phyloP scores from a whole-genome alignment of 495 filamentous ascomycete genomes.

The Podospora anserina region DNA sequence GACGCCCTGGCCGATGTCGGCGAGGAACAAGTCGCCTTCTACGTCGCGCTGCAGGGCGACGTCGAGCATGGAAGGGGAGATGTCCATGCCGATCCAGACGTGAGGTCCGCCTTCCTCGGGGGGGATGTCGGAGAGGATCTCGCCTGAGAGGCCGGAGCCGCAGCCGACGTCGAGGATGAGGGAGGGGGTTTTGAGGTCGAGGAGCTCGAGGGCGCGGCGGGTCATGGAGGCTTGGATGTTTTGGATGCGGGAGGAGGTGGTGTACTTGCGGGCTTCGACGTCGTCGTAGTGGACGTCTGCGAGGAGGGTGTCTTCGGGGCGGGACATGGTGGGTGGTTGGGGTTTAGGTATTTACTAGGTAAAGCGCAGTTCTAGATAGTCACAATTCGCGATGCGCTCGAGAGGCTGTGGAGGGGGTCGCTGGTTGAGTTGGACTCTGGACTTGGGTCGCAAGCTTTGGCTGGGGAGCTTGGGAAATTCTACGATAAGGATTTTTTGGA shows the following conservation, averaged over 20 bases:
- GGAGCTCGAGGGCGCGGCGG: conserved; percentile 82
- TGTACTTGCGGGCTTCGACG: conserved; percentile 91
- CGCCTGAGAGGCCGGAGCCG: conserved; percentile 90
- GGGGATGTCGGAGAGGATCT: conserved; percentile 71
- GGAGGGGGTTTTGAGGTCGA: conserved; percentile 74
- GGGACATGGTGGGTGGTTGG: conserved; percentile 66
- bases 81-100: conserved; percentile 92
- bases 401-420: conserved; percentile 1
- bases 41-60: conserved; percentile 87
- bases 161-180: conserved; percentile 94
- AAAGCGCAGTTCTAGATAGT: background rate
- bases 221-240: conserved; percentile 95
- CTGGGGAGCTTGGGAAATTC: conserved; percentile 2
- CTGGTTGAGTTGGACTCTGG: background rate
- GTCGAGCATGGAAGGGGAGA: conserved; percentile 89
- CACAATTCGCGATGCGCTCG: background rate
- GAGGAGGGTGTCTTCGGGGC: conserved; percentile 88
- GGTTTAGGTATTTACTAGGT: background rate
- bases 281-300: conserved; percentile 98
- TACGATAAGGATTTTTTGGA: conserved; percentile 2
- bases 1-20: conserved; percentile 92
- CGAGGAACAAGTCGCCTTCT: conserved; percentile 85
- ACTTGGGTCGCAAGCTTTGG: background rate
- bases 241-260: conserved; percentile 92
- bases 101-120: conserved; percentile 76